Conservation (phyloP, 495 filamentous ascomycete species). For the Glutinoglossum americanum region DNA sequence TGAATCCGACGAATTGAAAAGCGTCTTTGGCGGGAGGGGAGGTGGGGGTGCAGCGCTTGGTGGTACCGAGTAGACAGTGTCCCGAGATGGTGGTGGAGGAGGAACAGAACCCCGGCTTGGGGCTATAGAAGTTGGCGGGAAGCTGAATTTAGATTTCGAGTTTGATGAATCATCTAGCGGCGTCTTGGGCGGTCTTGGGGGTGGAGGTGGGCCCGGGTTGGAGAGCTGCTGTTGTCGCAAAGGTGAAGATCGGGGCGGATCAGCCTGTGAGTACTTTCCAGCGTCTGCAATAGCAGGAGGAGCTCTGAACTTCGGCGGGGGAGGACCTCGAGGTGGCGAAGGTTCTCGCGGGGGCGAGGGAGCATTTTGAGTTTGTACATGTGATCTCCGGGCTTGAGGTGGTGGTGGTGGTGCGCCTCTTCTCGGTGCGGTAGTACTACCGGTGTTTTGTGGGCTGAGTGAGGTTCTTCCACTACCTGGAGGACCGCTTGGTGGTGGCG, state of each 20-base stretch:
- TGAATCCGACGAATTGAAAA: slow-evolving; percentile 15
- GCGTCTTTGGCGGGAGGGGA: slow-evolving; percentile 52
- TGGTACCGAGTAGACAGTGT: slow-evolving; percentile 16
- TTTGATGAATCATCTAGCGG: slow-evolving; percentile 45
- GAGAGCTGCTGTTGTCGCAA: slow-evolving; percentile 35
- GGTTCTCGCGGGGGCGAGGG: slow-evolving; percentile 25
- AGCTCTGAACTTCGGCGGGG: slow-evolving; percentile 44
- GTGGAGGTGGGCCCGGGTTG: slow-evolving; percentile 53
- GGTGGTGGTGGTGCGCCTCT: slow-evolving; percentile 66
- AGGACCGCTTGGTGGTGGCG: slow-evolving; percentile 34
- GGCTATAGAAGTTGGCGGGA: slow-evolving; percentile 52
- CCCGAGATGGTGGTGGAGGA: slow-evolving; percentile 20
- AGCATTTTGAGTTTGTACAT: slow-evolving; percentile 24
- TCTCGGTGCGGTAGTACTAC: slow-evolving; percentile 34
- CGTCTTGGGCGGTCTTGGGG: slow-evolving; percentile 71
- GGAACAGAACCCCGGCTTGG: slow-evolving; percentile 39
- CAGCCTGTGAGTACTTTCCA: slow-evolving; percentile 48
- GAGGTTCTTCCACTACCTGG: slow-evolving; percentile 15
- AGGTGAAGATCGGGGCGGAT: slow-evolving; percentile 26
- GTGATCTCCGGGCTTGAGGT: slow-evolving; percentile 51
- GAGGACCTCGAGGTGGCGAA: slow-evolving; percentile 27
- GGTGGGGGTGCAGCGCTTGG: slow-evolving; percentile 29
- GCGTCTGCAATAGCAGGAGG: slow-evolving; percentile 75
- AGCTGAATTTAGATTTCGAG: slow-evolving; percentile 35
- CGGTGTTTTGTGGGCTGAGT: slow-evolving; percentile 50